Evolutionary conservation across 345 rosid genomes (phyloP), one percentile per base, ranked within the genome.

Genomic region (Arabidopsis suecica): DNA sequence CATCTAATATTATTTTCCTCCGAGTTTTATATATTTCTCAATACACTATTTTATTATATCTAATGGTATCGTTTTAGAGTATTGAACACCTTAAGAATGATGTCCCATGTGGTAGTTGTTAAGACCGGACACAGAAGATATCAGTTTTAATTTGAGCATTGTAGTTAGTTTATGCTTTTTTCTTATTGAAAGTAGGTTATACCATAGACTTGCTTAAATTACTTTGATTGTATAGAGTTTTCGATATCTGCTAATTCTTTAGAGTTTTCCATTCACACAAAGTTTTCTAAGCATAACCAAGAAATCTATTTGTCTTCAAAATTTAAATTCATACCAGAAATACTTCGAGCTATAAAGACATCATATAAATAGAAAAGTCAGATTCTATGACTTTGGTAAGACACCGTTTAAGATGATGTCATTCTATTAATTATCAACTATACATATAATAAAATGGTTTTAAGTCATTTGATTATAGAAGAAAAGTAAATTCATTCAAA

Each of bases 21-120:
- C 41, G 11, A 71, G 48, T 53, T 68, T 25, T 25, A 64, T 73
- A 79, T 62, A 50, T 73, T 72, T 47, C 53, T 55, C 45, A 32
- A 57, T 18, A 44, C 18, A 20, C 1, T 37, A 18, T 57, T 16
- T 57, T 65, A 68, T 68, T 76, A 22, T 76, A 62, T 64, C 10
- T 48, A 47, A 9, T 38, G 67, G 7, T 64, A 71, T 77, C 47
- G 71, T 71, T 55, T 56, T 51, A 42, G 59, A 56, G 76, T 62
- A 36, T 57, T 77, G 38, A 56, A 70, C 71, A 55, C 67, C 72
- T 65, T 61, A 66, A 72, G 50, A 66, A 72, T 72, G 48, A 65
- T 78, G 62, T 58, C 51, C 77, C 81, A 72, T 72, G 74, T 72
- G 78, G 65, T 78, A 66, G 73, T 65, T 72, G 69, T 60, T 66